Base-by-base conservation (phyloP, 257 asterid species). In the Gentiana dahurica region DNA sequence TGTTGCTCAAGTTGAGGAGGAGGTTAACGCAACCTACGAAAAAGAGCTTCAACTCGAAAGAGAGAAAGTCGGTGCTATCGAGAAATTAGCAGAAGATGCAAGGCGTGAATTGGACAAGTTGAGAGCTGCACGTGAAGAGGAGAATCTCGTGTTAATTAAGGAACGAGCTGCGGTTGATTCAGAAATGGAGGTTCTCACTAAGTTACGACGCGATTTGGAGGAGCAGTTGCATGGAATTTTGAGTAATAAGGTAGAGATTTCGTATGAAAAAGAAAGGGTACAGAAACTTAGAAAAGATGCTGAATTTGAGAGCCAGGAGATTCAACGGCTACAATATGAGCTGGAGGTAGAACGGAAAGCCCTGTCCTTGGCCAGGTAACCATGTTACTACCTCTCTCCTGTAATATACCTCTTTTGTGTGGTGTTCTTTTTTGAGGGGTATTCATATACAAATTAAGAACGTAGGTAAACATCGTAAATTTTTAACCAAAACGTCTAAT, bases 291-390 rank as follows among this genome's bases (percentile, higher is more conserved):
- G 93, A 45, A 77, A 60, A 65, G 94, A 88, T 68, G 81, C 95
- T 33, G 99, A 92, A 77, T 57, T 67, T 51, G 94, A 85, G 70
- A 83, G 67, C 77, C 89, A 76, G 68, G 95, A 74, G 78, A 84
- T 88, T 50, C 50, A 79, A n/a, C 89, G 95, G 57, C 76, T 92
- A 53, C 99, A 83, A 49, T 79, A 85, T 63, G 97, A 92, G 87
- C 87, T 92, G 72, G 95, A 88, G 80, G 95, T 92, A 48, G 99
- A 92, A 75, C 82, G 94, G 50, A 92, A 92, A 79, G 99, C 99
- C 53, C 75, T 92, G 69, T 78, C 91, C 65, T 78, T 92, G 85
- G 97, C 95, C 47, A 75, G 97, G 97, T 88, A 61, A 77, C 73
- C 46, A 51, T 64, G 38, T 58, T 34, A 55, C 54, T 47, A 62